Evolutionary conservation across 2,329 filamentous ascomycete genomes (phyloP), one percentile per base, ranked within the genome.

Genomic region (Exophiala phaeomuriformis): DNA sequence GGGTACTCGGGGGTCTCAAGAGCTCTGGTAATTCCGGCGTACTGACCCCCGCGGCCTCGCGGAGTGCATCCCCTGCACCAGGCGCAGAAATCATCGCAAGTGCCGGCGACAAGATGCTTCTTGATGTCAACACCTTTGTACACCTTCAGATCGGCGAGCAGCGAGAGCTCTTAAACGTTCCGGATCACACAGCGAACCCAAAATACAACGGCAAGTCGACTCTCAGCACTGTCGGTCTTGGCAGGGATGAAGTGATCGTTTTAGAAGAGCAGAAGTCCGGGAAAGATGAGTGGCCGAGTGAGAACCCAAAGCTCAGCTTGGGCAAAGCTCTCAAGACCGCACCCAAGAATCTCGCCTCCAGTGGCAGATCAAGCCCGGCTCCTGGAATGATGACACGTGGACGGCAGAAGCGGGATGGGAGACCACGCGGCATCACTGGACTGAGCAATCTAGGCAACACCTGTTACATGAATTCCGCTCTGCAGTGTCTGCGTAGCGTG

Each of bases 381-480:
- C 77, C 77, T 19, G 80, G 77, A 5, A 62, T 71, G 50, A 74
- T 86, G 57, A 90, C 88, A 0, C 79, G 90, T 61, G 88, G 88
- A 40, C 80, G 88, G 52, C 73, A 79, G 5, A 81, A 84, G 56
- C 83, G 82, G 61, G 80, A 83, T 37, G 86, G 86, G 6, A 82
- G 83, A 57, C 81, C 82, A 8, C 71, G 83, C 33, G 93, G 93
- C 32, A 85, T 84, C 39, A 86, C 90, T 40, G 93, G 93, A 33
- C 74, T 98, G 49, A 83, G 81, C 59, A 98, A 98, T 65, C 74
- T 98, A 9, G 93, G 93, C 46, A 98, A 98, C 65, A 97, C 93
- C 0, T 98, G 93, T 71, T 98, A 98, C 72, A 96, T 97, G 90
- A 97, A 97, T 70, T 95, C 91, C 27, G 93, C 93, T 6, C 76